Percentiles rank a stretch among this genome's conserved stretches.
phyloP scores from a whole-genome alignment of 331 rosid genomes.

The Spiraea crenata region DNA sequence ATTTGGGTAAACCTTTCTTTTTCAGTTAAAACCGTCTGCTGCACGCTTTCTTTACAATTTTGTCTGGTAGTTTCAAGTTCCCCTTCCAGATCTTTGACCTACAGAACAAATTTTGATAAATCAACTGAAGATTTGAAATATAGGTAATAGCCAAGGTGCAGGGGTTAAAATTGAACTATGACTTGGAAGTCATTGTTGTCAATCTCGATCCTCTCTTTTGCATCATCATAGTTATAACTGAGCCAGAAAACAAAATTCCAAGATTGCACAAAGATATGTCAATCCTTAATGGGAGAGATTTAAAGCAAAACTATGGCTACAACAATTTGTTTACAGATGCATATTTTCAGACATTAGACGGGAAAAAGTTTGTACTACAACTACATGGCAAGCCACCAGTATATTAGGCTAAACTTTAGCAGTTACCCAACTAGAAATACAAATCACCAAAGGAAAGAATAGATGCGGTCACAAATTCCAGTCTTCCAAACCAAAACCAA shows the following conservation, averaged over 20 bases:
- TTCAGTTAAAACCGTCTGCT: constrained; percentile 69
- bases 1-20: constrained; percentile 76
- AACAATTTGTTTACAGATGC: neutral
- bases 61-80: constrained; percentile 80
- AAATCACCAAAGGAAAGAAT: neutral
- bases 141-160: neutral
- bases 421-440: neutral
- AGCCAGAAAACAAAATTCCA: neutral
- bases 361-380: neutral
- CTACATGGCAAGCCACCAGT: neutral
- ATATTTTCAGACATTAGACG: neutral
- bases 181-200: neutral
- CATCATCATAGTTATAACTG: neutral
- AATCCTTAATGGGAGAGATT: neutral
- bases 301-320: neutral
- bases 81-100: constrained; percentile 91
- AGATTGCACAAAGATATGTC: neutral
- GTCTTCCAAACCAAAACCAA: neutral
- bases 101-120: constrained; percentile 12
- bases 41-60: constrained; percentile 69
- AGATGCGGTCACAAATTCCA: neutral
- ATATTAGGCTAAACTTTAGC: neutral
- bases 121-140: neutral
- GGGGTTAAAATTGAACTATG: neutral
- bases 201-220: neutral